Percentiles rank a stretch among this genome's conserved stretches.
phyloP scores from a whole-genome alignment of 352 stramenopile genomes.

The Phytophthora crassamura region DNA sequence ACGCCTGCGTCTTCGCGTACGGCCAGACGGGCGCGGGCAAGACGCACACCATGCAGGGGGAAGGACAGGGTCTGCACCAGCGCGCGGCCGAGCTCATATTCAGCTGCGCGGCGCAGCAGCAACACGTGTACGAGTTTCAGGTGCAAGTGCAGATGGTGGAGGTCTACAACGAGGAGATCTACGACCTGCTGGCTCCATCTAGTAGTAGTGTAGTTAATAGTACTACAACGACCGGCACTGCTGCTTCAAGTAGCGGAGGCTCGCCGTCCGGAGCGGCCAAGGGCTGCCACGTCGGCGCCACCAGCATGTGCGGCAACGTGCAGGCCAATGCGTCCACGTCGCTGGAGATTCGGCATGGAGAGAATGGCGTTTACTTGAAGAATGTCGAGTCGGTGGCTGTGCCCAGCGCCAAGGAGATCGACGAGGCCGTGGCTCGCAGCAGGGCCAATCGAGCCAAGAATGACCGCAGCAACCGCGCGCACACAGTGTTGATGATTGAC shows the following conservation, averaged over 20 bases:
- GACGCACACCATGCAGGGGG: conserved; percentile 51
- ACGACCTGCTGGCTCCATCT: conserved; percentile 58
- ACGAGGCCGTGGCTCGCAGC: conserved; percentile 47
- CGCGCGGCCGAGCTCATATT: conserved; percentile 61
- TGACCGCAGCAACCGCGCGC: conserved; percentile 61
- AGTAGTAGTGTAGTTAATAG: background rate
- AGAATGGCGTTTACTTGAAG: conserved; percentile 72
- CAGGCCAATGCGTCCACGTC: conserved; percentile 21
- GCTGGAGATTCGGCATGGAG: conserved; percentile 80
- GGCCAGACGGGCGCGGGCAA: conserved; percentile 79
- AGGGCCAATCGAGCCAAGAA: conserved; percentile 39
- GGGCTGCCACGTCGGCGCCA: conserved; percentile 60
- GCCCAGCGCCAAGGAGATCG: conserved; percentile 42
- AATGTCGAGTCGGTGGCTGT: conserved; percentile 60
- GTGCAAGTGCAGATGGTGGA: conserved; percentile 76
- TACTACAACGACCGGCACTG: conserved; percentile 5
- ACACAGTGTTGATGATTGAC: conserved; percentile 69
- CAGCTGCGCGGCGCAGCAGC: conserved; percentile 41
- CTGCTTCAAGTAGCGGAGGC: conserved; percentile 9
- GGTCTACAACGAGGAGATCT: conserved; percentile 90
- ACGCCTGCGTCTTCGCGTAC: conserved; percentile 97
- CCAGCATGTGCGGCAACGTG: conserved; percentile 40
- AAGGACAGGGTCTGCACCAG: conserved; percentile 44
- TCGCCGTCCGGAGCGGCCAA: conserved; percentile 59
- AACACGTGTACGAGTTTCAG: conserved; percentile 53